Percentiles rank a stretch among this genome's conserved stretches.
phyloP scores from a whole-genome alignment of 208 protist genomes.

The Leishmania gerbilli region DNA sequence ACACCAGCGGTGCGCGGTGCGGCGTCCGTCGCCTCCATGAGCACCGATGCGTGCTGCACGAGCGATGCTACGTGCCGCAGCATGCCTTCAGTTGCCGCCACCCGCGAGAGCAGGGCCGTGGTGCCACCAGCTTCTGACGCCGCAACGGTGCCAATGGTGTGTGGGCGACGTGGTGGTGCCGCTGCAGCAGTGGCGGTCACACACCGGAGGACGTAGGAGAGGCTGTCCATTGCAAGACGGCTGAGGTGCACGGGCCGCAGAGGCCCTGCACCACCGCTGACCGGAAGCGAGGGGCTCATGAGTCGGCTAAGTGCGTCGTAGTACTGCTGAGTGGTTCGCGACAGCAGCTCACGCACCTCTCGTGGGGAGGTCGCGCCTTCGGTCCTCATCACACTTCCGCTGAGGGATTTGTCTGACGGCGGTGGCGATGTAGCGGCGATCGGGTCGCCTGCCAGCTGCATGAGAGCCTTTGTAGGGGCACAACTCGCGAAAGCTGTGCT shows the following conservation, averaged over 20 bases:
- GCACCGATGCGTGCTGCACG: neutral
- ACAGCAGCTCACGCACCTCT: neutral
- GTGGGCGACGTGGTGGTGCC: neutral
- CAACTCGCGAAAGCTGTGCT: neutral
- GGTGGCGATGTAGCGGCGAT: neutral
- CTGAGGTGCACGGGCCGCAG: neutral
- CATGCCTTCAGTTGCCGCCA: constrained; percentile 19
- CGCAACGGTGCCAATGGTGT: neutral
- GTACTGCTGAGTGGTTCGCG: neutral
- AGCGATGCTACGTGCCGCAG: neutral
- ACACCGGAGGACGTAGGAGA: constrained; percentile 17
- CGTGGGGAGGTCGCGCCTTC: neutral
- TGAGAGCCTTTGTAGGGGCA: neutral
- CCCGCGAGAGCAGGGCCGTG: constrained; percentile 7
- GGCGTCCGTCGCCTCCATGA: neutral
- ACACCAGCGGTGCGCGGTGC: neutral
- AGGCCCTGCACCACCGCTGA: neutral
- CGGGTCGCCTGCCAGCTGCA: neutral
- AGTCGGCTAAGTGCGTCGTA: neutral
- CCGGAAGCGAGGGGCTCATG: neutral
- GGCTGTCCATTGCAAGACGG: neutral
- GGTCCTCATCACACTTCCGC: neutral
- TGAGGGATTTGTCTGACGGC: no score
- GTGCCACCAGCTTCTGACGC: neutral
- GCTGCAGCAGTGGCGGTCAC: neutral